Base-by-base conservation (phyloP, 495 filamentous ascomycete genomes). In the Xylaria telfairii region DNA sequence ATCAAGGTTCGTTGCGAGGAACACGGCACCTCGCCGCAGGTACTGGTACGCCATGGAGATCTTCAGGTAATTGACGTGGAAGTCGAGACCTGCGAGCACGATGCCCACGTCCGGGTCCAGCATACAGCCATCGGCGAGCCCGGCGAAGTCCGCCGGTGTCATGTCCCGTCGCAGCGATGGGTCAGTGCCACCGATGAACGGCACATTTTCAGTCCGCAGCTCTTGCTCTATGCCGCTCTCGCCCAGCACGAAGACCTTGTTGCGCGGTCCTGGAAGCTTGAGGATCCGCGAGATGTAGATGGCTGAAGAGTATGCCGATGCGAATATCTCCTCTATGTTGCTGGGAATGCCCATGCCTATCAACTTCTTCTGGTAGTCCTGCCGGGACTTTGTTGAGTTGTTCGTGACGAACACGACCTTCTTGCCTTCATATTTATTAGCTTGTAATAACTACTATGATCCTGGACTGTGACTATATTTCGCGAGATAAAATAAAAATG, bases 271-370 rank as follows among this genome's bases (percentile, higher is more conserved):
- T 7, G 91, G 89, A 28, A 97, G 89, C 54, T 90, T 84, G 57
- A 98, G 86, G 77, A 98, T 96, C 70, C 94, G 92, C 1, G 94
- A 93, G 79, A 99, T 97, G 85, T 98, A 99, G 78, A 98, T 91
- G 66, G 96, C 93, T 59, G 95, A 87, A 75, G 92, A 96, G 87
- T 98, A 99, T 68, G 94, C 91, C 30, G 95, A 98, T 69, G 92
- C 93, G 81, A 98, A 98, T 76, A 99, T 92, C 83, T 99, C 96
- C 79, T 98, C 93, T 21, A 85, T 87, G 63, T 86, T 85, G 72
- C 89, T 90, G 0, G 92, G 91, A 70, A 99, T 97, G 0, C 92
- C 93, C 74, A 97, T 83, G 28, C 78, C 81, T n/a, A 91, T 89
- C 57, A 99, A 88, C 74, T 98, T 98, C 82, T 95, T 94, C 79